phyloP scores from a whole-genome alignment of 2,329 filamentous ascomycete species.

The Ascochyta viciae-villosae region DNA sequence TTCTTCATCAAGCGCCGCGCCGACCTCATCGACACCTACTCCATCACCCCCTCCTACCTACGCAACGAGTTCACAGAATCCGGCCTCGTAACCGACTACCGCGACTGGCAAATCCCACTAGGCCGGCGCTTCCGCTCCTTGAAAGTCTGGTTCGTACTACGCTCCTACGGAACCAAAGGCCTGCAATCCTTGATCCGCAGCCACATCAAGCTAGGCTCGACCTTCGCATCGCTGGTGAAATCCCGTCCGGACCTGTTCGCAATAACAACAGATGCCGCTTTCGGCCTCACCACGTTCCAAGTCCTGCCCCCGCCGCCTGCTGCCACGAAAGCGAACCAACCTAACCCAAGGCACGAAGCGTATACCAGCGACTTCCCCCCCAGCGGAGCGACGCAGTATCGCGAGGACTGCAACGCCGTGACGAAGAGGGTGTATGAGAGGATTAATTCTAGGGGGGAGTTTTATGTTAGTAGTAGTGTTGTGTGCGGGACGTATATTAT shows the following conservation, averaged over 20 bases:
- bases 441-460: conserved; percentile 75
- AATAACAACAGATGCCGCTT: conserved; percentile 75
- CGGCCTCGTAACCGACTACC: conserved; percentile 90
- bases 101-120: conserved; percentile 96
- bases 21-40: conserved; percentile 80
- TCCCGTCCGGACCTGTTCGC: conserved; percentile 73
- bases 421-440: conserved; percentile 79
- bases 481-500: conserved; percentile 79
- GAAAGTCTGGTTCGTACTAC: conserved; percentile 94
- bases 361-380: conserved; percentile 44
- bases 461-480: conserved; percentile 82
- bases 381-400: conserved; percentile 48
- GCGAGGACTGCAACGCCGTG: conserved; percentile 67
- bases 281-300: conserved; percentile 81
- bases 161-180: conserved; percentile 80
- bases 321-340: conserved; percentile 23
- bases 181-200: conserved; percentile 75
- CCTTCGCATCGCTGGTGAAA: conserved; percentile 69
- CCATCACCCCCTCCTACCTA: conserved; percentile 81
- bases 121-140: conserved; percentile 86
- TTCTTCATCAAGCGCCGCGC: conserved; percentile 78
- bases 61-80: conserved; percentile 80
- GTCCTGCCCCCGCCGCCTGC: conserved; percentile 49
- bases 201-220: conserved; percentile 72
- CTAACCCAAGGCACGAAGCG: conserved; percentile 41